Base-by-base conservation (phyloP, 2,329 filamentous ascomycete genomes). In the Cladorrhinum sp. region DNA sequence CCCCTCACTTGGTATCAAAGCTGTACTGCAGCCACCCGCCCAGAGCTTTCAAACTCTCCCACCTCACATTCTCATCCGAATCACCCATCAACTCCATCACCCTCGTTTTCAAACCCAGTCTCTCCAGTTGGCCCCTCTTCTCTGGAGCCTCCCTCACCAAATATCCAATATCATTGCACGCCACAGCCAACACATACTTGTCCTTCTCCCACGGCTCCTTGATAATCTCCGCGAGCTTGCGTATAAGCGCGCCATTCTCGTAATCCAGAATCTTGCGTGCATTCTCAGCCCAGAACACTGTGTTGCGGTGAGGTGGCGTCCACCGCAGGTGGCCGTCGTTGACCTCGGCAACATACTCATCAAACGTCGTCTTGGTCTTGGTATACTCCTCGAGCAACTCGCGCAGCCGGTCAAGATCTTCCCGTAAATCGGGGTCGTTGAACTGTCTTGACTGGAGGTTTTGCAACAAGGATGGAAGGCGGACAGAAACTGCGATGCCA, bases 51-150 rank as follows among this genome's bases (percentile, higher is more conserved):
- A 97, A 77, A 75, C 91, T 95, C 80, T 97, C 93, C 92, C 92
- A 97, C 71, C 93, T 83, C 51, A 97, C 91, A 62, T 86, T 88
- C 78, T 96, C 92, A 70, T 96, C 92, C 61, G 86, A 82, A 71
- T 96, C 91, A 69, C 86, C 87, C 93, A 97, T 97, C 70, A 97
- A 80, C 77, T 92, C 90, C 92, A 97, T 96, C 62, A 96, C 88
- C 66, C 91, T 83, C 18, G 85, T 85, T 83, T 97, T 97, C 64
- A 97, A 76, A 0, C 92, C 92, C 49, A 92, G 75, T 77, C 88
- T 92, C 78, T 97, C 93, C 68, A 96, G 81, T 73, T 89, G 85
- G 61, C 82, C 79, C 70, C 93, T 81, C 78, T 88, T 90, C 78
- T 96, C 92, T 0, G 93, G 92, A 58, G 93, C 90, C 75, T 96